These are phyloP conservation scores for Aphanomyces cochlioides DNA, from an alignment of 352 stramenopile species.

Conservation along the genomic window DNA sequence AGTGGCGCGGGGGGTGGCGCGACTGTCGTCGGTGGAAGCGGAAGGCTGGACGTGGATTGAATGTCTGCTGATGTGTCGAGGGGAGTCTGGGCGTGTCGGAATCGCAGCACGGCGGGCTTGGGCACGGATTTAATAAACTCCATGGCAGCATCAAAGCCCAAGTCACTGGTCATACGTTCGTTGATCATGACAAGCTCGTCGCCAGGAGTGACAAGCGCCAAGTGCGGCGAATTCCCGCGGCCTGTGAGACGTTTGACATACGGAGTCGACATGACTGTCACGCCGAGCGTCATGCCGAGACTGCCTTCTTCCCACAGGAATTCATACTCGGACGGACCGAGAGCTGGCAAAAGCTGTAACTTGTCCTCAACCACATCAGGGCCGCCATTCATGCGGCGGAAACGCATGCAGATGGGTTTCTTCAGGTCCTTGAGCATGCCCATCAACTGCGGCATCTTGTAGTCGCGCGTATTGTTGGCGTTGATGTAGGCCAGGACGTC, in stretches of 20 bases:
- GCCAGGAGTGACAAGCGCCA: constrained; percentile 62
- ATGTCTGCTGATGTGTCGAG: neutral
- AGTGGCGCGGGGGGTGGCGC: constrained; percentile 37
- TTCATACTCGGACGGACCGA: constrained; percentile 61
- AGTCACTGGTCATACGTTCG: constrained; percentile 43
- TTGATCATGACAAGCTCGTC: constrained; percentile 84
- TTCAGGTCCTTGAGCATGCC: constrained; percentile 66
- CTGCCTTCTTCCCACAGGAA: constrained; percentile 80
- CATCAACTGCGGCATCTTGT: constrained; percentile 71
- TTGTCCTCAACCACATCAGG: constrained; percentile 3
- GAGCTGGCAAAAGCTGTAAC: neutral
- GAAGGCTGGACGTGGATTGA: neutral
- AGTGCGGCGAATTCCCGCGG: constrained; percentile 68
- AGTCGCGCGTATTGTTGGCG: constrained; percentile 60
- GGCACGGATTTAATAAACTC: constrained; percentile 82
- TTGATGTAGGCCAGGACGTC: constrained; percentile 82
- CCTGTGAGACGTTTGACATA: constrained; percentile 80
- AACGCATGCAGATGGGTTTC: constrained; percentile 76
- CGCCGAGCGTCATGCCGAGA: constrained; percentile 66
- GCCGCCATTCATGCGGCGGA: constrained; percentile 34
- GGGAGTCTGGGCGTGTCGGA: constrained; percentile 39
- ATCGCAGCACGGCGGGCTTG: constrained; percentile 73
- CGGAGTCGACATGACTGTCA: constrained; percentile 46
- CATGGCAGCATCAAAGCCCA: constrained; percentile 76
- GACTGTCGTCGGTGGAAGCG: neutral